A percentile compares a stretch with the other conserved stretches of the same genome.
phyloP scores from a whole-genome alignment of 768 basidiomycete species.

The Gautieria morchelliformis region DNA sequence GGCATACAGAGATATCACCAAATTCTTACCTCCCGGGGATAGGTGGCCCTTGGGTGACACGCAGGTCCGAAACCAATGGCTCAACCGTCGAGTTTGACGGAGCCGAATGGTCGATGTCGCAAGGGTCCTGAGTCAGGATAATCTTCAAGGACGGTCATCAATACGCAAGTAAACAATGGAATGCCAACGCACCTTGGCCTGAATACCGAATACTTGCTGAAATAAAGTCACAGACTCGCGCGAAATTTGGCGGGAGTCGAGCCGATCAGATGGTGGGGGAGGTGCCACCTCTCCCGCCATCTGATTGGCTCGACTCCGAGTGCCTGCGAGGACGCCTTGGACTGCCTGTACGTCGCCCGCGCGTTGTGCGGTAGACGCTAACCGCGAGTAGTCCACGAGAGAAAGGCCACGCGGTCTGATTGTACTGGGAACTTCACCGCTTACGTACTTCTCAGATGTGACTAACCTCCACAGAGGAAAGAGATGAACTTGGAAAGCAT shows the following conservation, averaged over 20 bases:
- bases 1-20: not conserved
- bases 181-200: conserved; percentile 51
- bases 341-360: conserved; percentile 89
- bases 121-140: conserved; percentile 61
- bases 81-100: conserved; percentile 24
- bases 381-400: conserved; percentile 69
- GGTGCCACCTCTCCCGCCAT: too few species aligned
- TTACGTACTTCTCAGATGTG: conserved; percentile 90
- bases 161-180: not conserved
- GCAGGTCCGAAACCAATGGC: conserved; percentile 34
- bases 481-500: conserved; percentile 70
- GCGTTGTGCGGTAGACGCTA: conserved; percentile 61
- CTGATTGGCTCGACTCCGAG: too few species aligned
- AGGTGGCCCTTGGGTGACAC: conserved; percentile 62
- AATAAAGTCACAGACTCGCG: conserved; percentile 65
- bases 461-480: conserved; percentile 91
- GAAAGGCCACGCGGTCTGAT: conserved; percentile 89
- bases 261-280: conserved; percentile 18
- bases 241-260: conserved; percentile 48
- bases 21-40: conserved; percentile 57
- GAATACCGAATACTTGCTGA: conserved; percentile 74
- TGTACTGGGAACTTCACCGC: conserved; percentile 67
- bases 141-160: conserved; percentile 43
- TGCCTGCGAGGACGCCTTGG: conserved; percentile 52
- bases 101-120: conserved; percentile 37